Base-by-base conservation (phyloP, 1,284 basidiomycete genomes). In the Apiotrichum siamense region DNA sequence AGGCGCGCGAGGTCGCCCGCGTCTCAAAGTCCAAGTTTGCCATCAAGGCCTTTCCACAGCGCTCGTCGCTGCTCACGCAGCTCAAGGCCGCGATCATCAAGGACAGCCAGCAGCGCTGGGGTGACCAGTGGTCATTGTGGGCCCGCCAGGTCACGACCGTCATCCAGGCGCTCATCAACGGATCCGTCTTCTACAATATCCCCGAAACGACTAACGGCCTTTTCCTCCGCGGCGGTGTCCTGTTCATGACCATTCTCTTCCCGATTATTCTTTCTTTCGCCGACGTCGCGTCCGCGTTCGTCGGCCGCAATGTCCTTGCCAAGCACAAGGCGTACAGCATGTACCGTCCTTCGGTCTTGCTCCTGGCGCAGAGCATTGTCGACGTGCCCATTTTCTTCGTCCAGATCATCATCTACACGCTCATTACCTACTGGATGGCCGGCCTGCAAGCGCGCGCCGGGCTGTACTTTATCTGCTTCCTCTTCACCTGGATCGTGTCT, bases 231-330 rank as follows among this genome's bases (percentile, higher is more conserved):
- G 88, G 88, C 3, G 89, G 88, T 74, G 69, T 75, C n/a, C 59
- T 77, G 50, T 78, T 77, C 65, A 75, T 77, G 52, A 64, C 73
- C 29, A 62, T 75, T 38, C 65, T 75, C 17, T 79, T 57, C 66
- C 77, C 77, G 49, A 72, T 76, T 7, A 65, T 80, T 49, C 74
- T 77, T 32, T 74, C 73, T 25, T 66, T 78, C 60, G 78, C 84
- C 17, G 88, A 91, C 68, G 85, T 88, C 40, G 82, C 84, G 0
- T 78, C 83, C 1, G 77, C 86, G 6, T 88, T 83, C 69, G 69
- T 77, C 3, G 84, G 87, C 61, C 82, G 87, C 25, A 82, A 84
- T 1, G 87, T 90, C 47, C 78, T 88, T 4, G 76, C 78, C 20
- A 79, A 76, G 50, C 77, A 78, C 61, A 74, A 75, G 58, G 67